A percentile compares a stretch with the other conserved stretches of the same genome.
These are phyloP conservation scores for Melastoma malabathricum DNA, from an alignment of 345 rosid genomes.

Conservation along the genomic window DNA sequence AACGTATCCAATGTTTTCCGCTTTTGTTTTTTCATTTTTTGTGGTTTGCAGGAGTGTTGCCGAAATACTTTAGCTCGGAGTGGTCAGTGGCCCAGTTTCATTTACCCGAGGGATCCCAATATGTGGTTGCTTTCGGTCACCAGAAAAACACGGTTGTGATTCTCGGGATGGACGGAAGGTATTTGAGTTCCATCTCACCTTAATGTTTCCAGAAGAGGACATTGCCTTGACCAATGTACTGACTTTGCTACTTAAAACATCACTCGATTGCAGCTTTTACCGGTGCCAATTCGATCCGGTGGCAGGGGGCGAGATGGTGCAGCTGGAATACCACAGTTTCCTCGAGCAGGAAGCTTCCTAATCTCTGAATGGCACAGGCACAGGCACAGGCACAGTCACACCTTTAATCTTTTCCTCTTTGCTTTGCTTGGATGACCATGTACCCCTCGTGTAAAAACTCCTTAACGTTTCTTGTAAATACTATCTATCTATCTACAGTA, in stretches of 20 bases:
- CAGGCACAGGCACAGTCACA: no score
- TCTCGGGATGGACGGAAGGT: conserved; percentile 98
- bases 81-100: conserved; percentile 96
- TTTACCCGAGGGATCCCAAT: conserved; percentile 70
- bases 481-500: no score
- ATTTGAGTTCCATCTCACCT: conserved; percentile 10
- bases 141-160: conserved; percentile 76
- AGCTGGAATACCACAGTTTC: conserved; percentile 69
- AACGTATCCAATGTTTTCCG: background rate
- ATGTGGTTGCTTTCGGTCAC: conserved; percentile 86
- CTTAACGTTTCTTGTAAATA: no score
- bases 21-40: conserved; percentile 5
- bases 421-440: background rate
- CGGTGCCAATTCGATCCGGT: conserved; percentile 83
- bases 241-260: no score
- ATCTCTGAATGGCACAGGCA: background rate
- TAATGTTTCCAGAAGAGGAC: background rate
- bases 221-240: background rate
- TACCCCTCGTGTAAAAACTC: no score
- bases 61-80: conserved; percentile 91
- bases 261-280: conserved; percentile 68
- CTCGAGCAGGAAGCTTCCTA: conserved; percentile 52
- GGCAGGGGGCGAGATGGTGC: conserved; percentile 88
- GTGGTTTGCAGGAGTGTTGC: conserved; percentile 95
- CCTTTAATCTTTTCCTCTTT: background rate